These are phyloP conservation scores for Umbelopsis sp. DNA, from an alignment of 371 early-diverging fungal species.

Conservation along the genomic window DNA sequence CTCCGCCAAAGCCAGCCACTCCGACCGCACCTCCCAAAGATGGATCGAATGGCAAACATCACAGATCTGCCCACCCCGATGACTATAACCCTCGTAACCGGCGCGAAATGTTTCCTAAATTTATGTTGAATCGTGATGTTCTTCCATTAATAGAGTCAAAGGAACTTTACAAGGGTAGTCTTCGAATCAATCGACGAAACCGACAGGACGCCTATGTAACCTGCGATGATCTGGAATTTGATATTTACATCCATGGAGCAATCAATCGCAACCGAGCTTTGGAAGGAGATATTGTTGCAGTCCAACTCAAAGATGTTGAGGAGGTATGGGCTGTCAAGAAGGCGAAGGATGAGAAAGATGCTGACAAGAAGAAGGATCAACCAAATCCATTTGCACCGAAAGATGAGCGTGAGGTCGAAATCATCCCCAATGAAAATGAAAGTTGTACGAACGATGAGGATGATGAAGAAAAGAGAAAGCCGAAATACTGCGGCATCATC, in stretches of 20 bases:
- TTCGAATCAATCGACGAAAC: slow-evolving; percentile 71
- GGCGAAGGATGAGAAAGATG: slow-evolving; percentile 21
- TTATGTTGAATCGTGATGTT: background rate
- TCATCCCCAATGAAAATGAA: slow-evolving; percentile 8
- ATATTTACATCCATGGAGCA: slow-evolving; percentile 64
- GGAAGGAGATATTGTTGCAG: slow-evolving; percentile 74
- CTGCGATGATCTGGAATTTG: slow-evolving; percentile 35
- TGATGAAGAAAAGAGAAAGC: slow-evolving; percentile 38
- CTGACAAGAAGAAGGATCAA: slow-evolving; percentile 28
- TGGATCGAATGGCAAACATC: background rate
- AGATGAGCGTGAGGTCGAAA: slow-evolving; percentile 31
- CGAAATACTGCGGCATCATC: slow-evolving; percentile 59
- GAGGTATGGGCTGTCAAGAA: slow-evolving; percentile 40
- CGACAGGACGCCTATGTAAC: slow-evolving; percentile 73
- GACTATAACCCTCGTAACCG: background rate
- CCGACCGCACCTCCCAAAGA: background rate
- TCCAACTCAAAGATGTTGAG: slow-evolving; percentile 56
- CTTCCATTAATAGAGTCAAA: background rate
- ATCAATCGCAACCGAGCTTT: slow-evolving; percentile 76
- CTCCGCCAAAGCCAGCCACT: background rate
- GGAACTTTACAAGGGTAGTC: slow-evolving; percentile 42
- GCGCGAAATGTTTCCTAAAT: background rate
- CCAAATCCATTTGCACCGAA: slow-evolving; percentile 19
- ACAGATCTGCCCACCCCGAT: background rate
- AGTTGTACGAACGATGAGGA: slow-evolving; percentile 26